Percentiles rank a stretch among this genome's conserved stretches.
Evolutionary conservation across 2,329 filamentous ascomycete genomes (phyloP).

Genomic region (Monosporascus sp.): DNA sequence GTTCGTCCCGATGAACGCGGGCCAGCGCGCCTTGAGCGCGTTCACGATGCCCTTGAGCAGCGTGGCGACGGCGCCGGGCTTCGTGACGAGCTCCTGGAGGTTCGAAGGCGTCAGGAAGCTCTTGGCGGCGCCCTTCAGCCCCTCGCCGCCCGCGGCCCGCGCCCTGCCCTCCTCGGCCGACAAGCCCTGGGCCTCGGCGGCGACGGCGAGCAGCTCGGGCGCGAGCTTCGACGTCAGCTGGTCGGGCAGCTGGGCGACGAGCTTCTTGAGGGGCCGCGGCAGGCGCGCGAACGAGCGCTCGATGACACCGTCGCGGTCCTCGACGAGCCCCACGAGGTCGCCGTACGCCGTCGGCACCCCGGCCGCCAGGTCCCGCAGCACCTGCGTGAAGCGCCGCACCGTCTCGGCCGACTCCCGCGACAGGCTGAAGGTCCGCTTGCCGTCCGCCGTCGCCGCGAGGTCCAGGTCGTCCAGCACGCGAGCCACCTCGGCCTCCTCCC

Average conservation of each 20-base stretch:
- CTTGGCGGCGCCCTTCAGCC: conserved; percentile 53
- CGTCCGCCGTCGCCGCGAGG: conserved; percentile 71
- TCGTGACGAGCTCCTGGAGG: conserved; percentile 74
- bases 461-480: conserved; percentile 80
- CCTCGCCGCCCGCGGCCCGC: conserved; percentile 37
- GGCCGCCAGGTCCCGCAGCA: conserved; percentile 88
- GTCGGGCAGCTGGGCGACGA: conserved; percentile 77
- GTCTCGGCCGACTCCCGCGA: conserved; percentile 80
- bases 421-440: conserved; percentile 71
- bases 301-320: conserved; percentile 58
- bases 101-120: conserved; percentile 67
- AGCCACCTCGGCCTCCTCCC: conserved; percentile 67
- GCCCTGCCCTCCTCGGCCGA: conserved; percentile 44
- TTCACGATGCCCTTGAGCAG: conserved; percentile 89
- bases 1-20: conserved; percentile 86
- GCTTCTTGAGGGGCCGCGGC: conserved; percentile 75
- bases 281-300: conserved; percentile 60
- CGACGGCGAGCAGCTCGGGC: conserved; percentile 76
- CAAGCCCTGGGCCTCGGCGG: conserved; percentile 68
- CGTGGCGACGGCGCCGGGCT: conserved; percentile 78
- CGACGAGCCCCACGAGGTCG: conserved; percentile 66
- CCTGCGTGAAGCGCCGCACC: conserved; percentile 76
- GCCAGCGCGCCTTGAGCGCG: conserved; percentile 81
- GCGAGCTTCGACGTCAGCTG: conserved; percentile 73
- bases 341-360: conserved; percentile 90